Evolutionary conservation across 1,139 yeast species (phyloP), one percentile per base, ranked within the genome.

Genomic region (Protomyces arabidopsidicola): DNA sequence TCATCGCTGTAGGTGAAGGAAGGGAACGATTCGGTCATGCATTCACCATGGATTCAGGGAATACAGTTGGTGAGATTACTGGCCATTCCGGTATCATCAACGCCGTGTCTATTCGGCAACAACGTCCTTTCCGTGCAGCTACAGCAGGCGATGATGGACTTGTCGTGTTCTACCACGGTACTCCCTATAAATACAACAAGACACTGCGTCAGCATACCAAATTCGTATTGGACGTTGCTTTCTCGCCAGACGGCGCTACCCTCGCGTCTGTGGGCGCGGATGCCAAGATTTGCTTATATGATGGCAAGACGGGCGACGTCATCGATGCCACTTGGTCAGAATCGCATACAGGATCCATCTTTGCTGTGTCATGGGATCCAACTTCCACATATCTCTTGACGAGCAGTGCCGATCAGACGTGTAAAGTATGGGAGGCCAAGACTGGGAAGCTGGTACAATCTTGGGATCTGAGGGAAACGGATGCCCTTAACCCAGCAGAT

Each of bases 1-100:
- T 95, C 64, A 88, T 95, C 72, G 97, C 97, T 1, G 98, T 91
- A 10, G 99, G 99, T 62, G 87, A 88, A 70, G 98, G 98, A 57
- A 87, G 87, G 71, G 97, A 91, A 71, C 82, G 87, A 54, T 90
- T 84, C 72, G 98, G 98, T 2, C 97, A 88, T 70, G 91, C 96
- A 67, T 90, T 93, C 72, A 84, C 96, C 5, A 88, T 88, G 82
- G 99, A 93, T 73, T 82, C 96, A 0, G 98, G 98, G 65, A 93
- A 93, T 75, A 84, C 97, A 10, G 86, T 93, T 55, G 99, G 98
- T 63, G 98, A 93, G 55, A 87, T 95, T 70, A 86, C 90, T 65
- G 99, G 98, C 36, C 98, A 93, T 73, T 82, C 95, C n/a, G 85
- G 88, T 50, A 82, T 84, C 51, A 84, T 91, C 72, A 90, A 88